A percentile compares a stretch with the other conserved stretches of the same genome.
phyloP scores from a whole-genome alignment of 495 filamentous ascomycete genomes.

The Viridothelium virens region DNA sequence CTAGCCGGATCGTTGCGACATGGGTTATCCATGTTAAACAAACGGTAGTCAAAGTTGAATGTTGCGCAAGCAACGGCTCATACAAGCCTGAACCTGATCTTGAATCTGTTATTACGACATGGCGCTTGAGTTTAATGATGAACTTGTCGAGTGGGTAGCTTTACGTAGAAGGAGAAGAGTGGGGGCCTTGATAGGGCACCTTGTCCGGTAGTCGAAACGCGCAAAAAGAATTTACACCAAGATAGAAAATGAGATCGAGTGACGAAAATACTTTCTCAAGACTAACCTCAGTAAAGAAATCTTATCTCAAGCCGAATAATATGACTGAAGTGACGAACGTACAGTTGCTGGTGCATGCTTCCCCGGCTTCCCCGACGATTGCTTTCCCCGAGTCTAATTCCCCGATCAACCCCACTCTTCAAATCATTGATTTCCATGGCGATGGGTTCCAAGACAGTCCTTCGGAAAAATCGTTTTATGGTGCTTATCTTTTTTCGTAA shows the following conservation, averaged over 20 bases:
- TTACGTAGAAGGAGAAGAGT: neutral
- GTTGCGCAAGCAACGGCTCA: neutral
- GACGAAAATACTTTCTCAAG: no score
- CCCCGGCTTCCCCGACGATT: neutral
- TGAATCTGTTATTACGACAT: no score
- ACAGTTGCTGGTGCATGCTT: neutral
- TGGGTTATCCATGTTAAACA: neutral
- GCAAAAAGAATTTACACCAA: neutral
- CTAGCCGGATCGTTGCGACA: neutral
- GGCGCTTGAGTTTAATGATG: no score
- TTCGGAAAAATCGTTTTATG: neutral
- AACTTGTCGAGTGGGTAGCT: no score
- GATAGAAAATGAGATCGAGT: no score
- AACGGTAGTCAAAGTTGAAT: neutral
- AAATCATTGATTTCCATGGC: neutral
- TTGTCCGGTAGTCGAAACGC: neutral
- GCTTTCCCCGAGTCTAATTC: constrained; percentile 7
- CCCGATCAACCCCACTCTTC: neutral
- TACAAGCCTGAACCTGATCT: no score
- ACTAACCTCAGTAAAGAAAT: no score
- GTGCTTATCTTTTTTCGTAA: neutral
- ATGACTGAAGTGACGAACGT: no score
- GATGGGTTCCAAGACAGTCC: neutral
- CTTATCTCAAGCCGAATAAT: no score
- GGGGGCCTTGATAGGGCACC: neutral